Evolutionary conservation across 331 rosid species (phyloP), one percentile per base, ranked within the genome.

Genomic region (Quercus tomentella): DNA sequence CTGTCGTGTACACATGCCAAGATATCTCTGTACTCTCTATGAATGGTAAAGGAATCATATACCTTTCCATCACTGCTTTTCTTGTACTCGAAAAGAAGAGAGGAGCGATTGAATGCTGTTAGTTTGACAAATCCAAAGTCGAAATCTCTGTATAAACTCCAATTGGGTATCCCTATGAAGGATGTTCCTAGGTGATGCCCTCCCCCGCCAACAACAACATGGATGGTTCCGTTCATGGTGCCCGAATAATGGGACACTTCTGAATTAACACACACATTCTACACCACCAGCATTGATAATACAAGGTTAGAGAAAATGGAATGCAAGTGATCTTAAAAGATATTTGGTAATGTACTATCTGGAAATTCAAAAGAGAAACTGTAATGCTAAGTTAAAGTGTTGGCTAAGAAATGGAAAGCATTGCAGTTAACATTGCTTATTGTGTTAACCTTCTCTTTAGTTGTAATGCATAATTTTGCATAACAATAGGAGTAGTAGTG

Each of bases 121-220:
- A 92, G 49, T 81, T 94, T 94, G 7, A 81, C 97, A 86, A 89
- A 91, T n/a, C 95, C 95, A 33, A 23, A 88, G 83, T 94, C 97
- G 4, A 26, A 67, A 23, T 92, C 95, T 84, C 89, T 87, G 85
- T 68, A 80, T 18, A 94, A n/a, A 73, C 97, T 92, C 98, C 97
- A 92, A 11, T 14, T 49, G 0, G 98, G 97, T 2, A 49, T 78
- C 55, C 22, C 58, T 21, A 61, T 26, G 82, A 88, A 88, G 85
- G 84, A 89, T 3, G 80, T 33, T 1, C 92, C 87, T 70, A 89
- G 66, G 78, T 85, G 96, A 68, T 92, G 80, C 43, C 96, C 94
- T n/a, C 82, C 98, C 8, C 97, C 97, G n/a, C 97, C 97, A 1
- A 51, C 93, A 33, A 92, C 94, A 45, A 92, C 91, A 55, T 94